Evolutionary conservation across 208 protist species (phyloP).

Genomic region (Naegleria fowleri): DNA sequence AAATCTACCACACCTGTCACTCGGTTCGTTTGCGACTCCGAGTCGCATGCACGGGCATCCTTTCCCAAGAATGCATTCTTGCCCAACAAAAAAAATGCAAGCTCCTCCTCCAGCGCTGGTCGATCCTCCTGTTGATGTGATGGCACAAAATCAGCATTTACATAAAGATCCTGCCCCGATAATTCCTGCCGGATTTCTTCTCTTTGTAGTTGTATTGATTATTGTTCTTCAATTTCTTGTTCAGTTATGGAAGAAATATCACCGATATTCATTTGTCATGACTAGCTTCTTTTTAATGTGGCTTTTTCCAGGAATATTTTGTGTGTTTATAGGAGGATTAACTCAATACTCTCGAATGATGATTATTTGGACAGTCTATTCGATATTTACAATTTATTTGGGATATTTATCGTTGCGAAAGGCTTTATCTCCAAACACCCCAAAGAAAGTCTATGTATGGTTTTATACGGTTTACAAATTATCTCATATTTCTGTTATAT

Average conservation of each 20-base stretch:
- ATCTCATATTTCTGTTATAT: not conserved
- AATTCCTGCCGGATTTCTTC: not conserved
- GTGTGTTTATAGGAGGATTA: not conserved
- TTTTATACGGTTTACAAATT: not conserved
- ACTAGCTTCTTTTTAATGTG: slow-evolving; percentile 12
- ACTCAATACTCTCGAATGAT: not conserved
- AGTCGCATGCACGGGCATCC: no score
- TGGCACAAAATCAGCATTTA: not conserved
- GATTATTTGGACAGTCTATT: not conserved
- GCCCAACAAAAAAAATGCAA: not conserved
- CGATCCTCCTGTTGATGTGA: not conserved
- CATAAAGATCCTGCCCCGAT: not conserved
- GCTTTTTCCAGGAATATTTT: not conserved
- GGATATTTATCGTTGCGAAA: not conserved
- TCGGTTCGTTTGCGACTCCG: no score
- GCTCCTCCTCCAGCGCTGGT: no score
- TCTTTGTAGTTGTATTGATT: slow-evolving; percentile 5
- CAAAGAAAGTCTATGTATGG: not conserved
- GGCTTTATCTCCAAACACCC: not conserved
- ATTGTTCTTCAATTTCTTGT: not conserved
- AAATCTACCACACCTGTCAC: no score
- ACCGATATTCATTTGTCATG: not conserved
- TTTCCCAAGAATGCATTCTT: no score
- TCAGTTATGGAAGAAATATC: slow-evolving; percentile 28
- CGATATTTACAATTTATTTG: not conserved